Evolutionary conservation across 2,329 filamentous ascomycete species (phyloP).

Genomic region (Diaporthe sp.): DNA sequence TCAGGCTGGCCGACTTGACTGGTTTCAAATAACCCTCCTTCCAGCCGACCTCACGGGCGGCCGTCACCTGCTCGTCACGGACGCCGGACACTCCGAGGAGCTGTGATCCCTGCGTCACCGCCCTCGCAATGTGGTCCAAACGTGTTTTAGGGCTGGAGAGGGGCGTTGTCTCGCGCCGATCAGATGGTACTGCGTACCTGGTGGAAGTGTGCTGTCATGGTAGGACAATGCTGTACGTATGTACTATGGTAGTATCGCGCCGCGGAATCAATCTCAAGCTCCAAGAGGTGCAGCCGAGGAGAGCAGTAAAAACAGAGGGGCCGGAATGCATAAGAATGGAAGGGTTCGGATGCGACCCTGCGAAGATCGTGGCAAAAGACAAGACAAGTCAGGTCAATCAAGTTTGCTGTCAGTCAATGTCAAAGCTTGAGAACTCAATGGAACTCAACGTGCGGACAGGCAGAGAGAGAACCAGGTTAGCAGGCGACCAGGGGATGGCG

Average conservation of each 20-base stretch:
- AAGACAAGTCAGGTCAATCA: constrained; percentile 9
- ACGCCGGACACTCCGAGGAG: constrained; percentile 10
- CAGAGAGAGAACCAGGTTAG: constrained; percentile 9
- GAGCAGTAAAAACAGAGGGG: neutral
- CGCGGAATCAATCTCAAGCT: neutral
- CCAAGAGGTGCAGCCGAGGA: neutral
- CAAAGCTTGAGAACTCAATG: neutral
- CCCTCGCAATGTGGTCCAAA: constrained; percentile 17
- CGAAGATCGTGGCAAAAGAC: constrained; percentile 23
- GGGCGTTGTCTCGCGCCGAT: constrained; percentile 6
- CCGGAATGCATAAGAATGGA: constrained; percentile 10
- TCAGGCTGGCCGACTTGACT: neutral
- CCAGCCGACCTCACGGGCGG: neutral
- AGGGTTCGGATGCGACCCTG: neutral
- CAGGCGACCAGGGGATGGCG: neutral
- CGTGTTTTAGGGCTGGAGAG: constrained; percentile 19
- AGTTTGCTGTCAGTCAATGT: constrained; percentile 5
- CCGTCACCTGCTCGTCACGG: neutral
- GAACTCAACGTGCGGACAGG: constrained; percentile 5
- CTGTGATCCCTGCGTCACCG: constrained; percentile 24
- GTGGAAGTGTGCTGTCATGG: neutral
- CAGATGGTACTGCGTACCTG: neutral
- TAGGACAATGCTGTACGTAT: neutral
- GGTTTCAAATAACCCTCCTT: constrained; percentile 17
- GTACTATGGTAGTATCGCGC: constrained; percentile 2